Evolutionary conservation across 148 eudicot genomes (phyloP).

Genomic region (Nepenthes mirabilis): DNA sequence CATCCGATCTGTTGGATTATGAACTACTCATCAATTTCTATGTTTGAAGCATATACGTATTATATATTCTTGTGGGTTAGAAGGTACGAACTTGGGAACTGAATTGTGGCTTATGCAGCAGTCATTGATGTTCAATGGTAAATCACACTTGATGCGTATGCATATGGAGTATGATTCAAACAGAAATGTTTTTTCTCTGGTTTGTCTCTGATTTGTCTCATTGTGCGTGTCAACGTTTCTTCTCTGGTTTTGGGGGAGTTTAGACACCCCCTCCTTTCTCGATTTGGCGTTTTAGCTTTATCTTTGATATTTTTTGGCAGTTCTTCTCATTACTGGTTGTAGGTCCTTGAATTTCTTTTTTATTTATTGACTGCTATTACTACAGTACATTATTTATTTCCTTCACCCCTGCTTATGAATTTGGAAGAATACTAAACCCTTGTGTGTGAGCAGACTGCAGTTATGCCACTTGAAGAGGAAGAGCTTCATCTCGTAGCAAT

Average conservation of each 20-base stretch:
- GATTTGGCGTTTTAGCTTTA: background rate
- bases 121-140: too few species aligned
- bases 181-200: too few species aligned
- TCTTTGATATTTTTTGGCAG: background rate
- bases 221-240: too few species aligned
- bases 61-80: too few species aligned
- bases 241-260: background rate
- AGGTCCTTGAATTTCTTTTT: background rate
- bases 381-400: background rate
- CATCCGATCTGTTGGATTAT: too few species aligned
- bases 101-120: too few species aligned
- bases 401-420: background rate
- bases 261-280: background rate
- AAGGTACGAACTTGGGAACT: too few species aligned
- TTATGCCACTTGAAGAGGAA: conserved; percentile 46
- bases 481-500: conserved; percentile 95
- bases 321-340: background rate
- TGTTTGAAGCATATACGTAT: too few species aligned
- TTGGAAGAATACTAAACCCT: background rate
- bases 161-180: too few species aligned
- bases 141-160: too few species aligned
- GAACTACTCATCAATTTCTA: too few species aligned
- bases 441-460: conserved; percentile 51
- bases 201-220: too few species aligned
- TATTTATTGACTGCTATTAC: background rate